Conservation (phyloP, 768 basidiomycete species). For the Lactarius vividus region DNA sequence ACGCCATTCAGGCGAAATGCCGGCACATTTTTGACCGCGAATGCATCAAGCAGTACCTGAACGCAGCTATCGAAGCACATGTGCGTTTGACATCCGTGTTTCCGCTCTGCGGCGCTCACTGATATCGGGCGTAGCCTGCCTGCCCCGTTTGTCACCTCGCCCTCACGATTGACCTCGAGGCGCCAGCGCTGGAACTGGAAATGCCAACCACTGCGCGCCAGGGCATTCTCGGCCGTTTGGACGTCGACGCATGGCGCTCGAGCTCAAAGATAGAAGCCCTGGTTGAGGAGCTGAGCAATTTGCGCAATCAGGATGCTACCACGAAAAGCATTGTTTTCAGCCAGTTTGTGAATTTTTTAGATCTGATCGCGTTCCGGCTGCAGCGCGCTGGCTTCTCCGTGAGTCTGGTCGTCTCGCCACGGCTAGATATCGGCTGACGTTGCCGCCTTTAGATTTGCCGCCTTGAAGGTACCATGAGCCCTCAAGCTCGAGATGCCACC, state of each 20-base stretch:
- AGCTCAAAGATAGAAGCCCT: conserved; percentile 98
- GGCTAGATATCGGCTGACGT: conserved; percentile 16
- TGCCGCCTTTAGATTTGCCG: conserved; percentile 68
- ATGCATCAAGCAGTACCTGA: conserved; percentile 91
- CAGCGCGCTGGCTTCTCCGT: conserved; percentile 92
- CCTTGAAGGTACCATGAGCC: conserved; percentile 95
- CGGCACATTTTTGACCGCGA: conserved; percentile 94
- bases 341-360: conserved; percentile 91
- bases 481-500: conserved; percentile 90
- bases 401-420: conserved; percentile 29
- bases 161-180: conserved; percentile 94
- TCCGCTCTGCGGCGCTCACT: background rate
- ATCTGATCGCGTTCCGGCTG: conserved; percentile 88
- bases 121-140: conserved; percentile 54
- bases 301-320: conserved; percentile 80
- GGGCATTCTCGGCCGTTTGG: conserved; percentile 89
- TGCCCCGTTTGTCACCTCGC: conserved; percentile 95
- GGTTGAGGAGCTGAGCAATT: conserved; percentile 86
- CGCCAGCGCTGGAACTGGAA: conserved; percentile 83
- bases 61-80: conserved; percentile 67
- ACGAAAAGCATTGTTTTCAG: conserved; percentile 97
- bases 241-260: conserved; percentile 88
- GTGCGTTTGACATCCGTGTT: conserved; percentile 30
- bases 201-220: conserved; percentile 60
- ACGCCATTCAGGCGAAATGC: conserved; percentile 92